Conservation (phyloP, 2,329 filamentous ascomycete species). For the Monosporascus ibericus region DNA sequence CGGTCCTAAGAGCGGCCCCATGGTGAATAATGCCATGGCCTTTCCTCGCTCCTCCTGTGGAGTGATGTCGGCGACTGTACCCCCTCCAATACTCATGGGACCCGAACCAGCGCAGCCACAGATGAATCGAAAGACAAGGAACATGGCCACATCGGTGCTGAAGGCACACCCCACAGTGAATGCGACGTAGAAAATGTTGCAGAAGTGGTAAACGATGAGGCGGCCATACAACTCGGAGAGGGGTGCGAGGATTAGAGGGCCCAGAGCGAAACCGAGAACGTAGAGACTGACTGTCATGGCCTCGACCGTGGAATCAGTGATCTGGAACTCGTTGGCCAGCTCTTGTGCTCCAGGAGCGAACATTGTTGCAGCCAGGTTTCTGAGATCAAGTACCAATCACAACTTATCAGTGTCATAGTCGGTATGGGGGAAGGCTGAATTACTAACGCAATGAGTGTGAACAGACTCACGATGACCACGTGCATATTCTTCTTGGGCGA, state of each 20-base stretch:
- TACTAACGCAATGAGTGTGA: neutral
- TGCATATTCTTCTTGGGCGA: neutral
- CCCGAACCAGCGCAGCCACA: constrained; percentile 23
- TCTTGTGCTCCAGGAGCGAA: constrained; percentile 12
- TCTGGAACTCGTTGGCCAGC: constrained; percentile 10
- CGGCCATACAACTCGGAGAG: constrained; percentile 16
- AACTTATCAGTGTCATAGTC: too few species aligned
- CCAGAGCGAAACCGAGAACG: constrained; percentile 11
- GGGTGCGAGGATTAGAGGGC: constrained; percentile 10
- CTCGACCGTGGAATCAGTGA: constrained; percentile 6
- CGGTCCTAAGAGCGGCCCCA: constrained; percentile 33
- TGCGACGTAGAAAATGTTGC: constrained; percentile 11
- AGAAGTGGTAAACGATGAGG: constrained; percentile 7
- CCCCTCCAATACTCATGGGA: constrained; percentile 29
- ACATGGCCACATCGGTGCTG: constrained; percentile 7
- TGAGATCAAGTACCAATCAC: neutral
- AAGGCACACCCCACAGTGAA: constrained; percentile 13
- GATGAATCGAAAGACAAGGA: constrained; percentile 22
- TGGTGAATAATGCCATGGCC: constrained; percentile 30
- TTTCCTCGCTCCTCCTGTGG: constrained; percentile 27
- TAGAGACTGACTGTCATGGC: constrained; percentile 12
- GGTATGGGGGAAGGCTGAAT: neutral
- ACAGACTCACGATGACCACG: neutral
- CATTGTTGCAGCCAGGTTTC: constrained; percentile 13
- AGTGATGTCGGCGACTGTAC: constrained; percentile 32